Evolutionary conservation across 2,329 filamentous ascomycete genomes (phyloP).

Genomic region (Fusarium armeniacum): DNA sequence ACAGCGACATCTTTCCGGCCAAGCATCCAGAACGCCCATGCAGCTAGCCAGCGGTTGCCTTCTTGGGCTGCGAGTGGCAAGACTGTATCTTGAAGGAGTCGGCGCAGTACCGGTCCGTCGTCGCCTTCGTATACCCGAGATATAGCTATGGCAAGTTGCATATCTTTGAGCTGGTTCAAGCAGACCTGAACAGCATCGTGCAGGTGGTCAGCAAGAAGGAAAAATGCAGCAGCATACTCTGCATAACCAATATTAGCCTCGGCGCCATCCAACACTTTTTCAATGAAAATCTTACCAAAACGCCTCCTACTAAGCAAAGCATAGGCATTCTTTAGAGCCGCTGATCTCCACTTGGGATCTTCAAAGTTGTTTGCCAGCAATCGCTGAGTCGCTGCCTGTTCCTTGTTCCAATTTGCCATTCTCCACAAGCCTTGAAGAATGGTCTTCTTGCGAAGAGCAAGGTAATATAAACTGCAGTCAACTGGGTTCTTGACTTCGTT

Average conservation of each 20-base stretch:
- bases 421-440: slow-evolving; percentile 94
- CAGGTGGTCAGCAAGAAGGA: slow-evolving; percentile 87
- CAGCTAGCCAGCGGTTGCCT: slow-evolving; percentile 93
- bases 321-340: slow-evolving; percentile 96
- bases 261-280: not conserved
- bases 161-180: slow-evolving; percentile 86
- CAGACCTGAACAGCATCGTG: slow-evolving; percentile 90
- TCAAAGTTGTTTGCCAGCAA: slow-evolving; percentile 92
- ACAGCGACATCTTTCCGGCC: slow-evolving; percentile 86
- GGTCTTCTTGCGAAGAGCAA: slow-evolving; percentile 90
- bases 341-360: slow-evolving; percentile 87
- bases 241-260: slow-evolving; percentile 55
- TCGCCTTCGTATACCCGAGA: slow-evolving; percentile 91
- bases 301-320: slow-evolving; percentile 90
- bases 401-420: slow-evolving; percentile 90
- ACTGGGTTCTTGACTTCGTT: slow-evolving; percentile 89
- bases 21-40: slow-evolving; percentile 96
- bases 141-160: slow-evolving; percentile 91
- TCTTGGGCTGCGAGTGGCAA: slow-evolving; percentile 81
- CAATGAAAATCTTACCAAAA: slow-evolving; percentile 72
- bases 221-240: slow-evolving; percentile 97
- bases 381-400: slow-evolving; percentile 83
- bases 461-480: slow-evolving; percentile 91
- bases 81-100: slow-evolving; percentile 83
- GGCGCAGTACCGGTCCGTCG: slow-evolving; percentile 77